Base-by-base conservation (phyloP, 2,329 filamentous ascomycete genomes). In the Beauveria sp. region DNA sequence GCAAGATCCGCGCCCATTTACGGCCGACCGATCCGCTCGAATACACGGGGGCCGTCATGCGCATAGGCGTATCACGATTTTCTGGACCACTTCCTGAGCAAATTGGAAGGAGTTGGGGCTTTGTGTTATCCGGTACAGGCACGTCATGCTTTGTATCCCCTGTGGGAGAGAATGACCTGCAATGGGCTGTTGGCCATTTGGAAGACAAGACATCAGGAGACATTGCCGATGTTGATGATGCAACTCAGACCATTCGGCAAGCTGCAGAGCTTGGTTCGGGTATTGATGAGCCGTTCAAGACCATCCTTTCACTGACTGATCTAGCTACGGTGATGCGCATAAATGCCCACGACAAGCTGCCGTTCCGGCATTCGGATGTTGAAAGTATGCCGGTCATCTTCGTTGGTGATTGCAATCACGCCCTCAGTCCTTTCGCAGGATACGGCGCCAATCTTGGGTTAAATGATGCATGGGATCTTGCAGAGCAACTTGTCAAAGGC, bases 361-460 rank as follows among this genome's bases (percentile, higher is more conserved):
- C 78, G 0, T 80, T 81, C 62, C 8, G 63, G 0, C 77, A 81
- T 50, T 64, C 68, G 8, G 62, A 64, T 7, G 51, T 69, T 3
- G 24, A 60, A 1, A 52, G 67, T 4, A 20, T 66, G 10, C 66
- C 68, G 0, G 70, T 78, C 8, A 66, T 81, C 10, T 81, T 78
- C 56, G 76, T 82, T 24, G 80, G 80, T 12, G 79, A 82, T 64
- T 72, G 73, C 60, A 81, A 82, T 63, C 79, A 82, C 65, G 78
- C 79, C 1, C 71, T 81, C 6, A 79, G 73, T 57, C 77, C 79
- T 0, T 82, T 80, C 68, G 76, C 79, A 5, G 78, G 79, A 0
- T 77, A 74, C 60, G 79, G 80, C 0, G 79, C 78, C 0, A 81
- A 80, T 63, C 65, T 81, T 62, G 79, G 78, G 3, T 62, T 81